Conservation (phyloP, 139 green algal species). For the Dunaliella sp. region DNA sequence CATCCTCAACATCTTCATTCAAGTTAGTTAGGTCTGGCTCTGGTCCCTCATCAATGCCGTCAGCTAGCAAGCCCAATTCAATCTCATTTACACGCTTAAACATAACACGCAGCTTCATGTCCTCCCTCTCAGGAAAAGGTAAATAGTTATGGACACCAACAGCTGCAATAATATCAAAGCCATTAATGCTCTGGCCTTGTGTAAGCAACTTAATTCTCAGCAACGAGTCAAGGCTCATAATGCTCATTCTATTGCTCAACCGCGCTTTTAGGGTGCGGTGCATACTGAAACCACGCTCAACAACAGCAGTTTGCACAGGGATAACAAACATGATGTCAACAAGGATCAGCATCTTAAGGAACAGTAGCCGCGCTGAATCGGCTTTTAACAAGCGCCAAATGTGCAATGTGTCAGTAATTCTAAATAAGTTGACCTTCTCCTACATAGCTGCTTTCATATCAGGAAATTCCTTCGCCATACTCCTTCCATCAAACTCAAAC, state of each 20-base stretch:
- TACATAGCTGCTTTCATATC: background rate
- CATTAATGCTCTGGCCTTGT: background rate
- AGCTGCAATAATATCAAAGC: background rate
- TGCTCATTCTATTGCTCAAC: background rate
- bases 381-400: background rate
- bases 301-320: background rate
- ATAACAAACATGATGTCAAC: background rate
- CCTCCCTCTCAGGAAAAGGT: background rate
- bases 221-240: background rate
- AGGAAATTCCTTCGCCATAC: background rate
- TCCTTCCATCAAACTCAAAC: background rate
- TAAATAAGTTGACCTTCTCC: background rate
- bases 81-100: background rate
- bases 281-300: conserved; percentile 1
- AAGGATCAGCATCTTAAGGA: background rate
- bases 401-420: background rate
- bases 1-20: background rate
- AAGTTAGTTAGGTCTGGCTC: background rate
- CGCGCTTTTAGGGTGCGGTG: background rate
- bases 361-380: background rate
- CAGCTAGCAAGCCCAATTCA: background rate
- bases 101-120: background rate
- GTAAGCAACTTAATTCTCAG: background rate
- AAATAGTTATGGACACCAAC: background rate
- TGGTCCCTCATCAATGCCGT: background rate